Base-by-base conservation (phyloP, 1,284 basidiomycete species). In the Fomes fomentarius region DNA sequence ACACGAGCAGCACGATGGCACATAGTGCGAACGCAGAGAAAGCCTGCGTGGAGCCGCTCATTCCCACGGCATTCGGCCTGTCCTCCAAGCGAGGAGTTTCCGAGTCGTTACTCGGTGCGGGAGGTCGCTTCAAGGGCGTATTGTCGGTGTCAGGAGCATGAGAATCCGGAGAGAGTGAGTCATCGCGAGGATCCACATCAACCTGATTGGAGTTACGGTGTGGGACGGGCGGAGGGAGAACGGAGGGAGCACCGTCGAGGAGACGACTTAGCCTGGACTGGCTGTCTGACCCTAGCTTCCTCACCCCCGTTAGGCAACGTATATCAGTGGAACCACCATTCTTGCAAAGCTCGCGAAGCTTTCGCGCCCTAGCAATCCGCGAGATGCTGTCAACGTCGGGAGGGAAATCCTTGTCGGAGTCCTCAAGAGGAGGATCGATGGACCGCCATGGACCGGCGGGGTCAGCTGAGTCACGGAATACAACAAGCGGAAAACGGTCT, bases 401-500 rank as follows among this genome's bases (percentile, higher is more conserved):
- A 2, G 74, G 76, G 5, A 78, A 63, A 25, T 78, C 76, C 17
- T 57, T 48, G 14, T 57, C 63, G 26, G 41, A 47, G 1, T 56
- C 56, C 49, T 61, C 67, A 17, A 65, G 73, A 4, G 76, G 71
- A 2, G 76, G 67, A 46, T 76, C 77, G 40, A 77, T 75, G 31
- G 54, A 63, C 46, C 47, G 60, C 33, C 58, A 61, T 41, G 50
- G 54, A 38, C 69, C 63, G 42, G 54, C 62, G 56, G 17, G 61
- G 62, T 58, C 69, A 58, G 65, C 63, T 12, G 75, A 69, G 54
- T 77, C 77, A 3, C 82, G 80, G 64, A 94, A 92, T 3, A 83
- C 80, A 40, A 91, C 86, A 17, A 94, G 77, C 1, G 92, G 93
- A 66, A 81, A 94, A 15, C 76, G 79, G 14, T 80, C 78, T 1